Percentiles rank a stretch among this genome's conserved stretches.
Conservation (phyloP, 805 yeast genomes). For the Wickerhamomyces tratensis region DNA sequence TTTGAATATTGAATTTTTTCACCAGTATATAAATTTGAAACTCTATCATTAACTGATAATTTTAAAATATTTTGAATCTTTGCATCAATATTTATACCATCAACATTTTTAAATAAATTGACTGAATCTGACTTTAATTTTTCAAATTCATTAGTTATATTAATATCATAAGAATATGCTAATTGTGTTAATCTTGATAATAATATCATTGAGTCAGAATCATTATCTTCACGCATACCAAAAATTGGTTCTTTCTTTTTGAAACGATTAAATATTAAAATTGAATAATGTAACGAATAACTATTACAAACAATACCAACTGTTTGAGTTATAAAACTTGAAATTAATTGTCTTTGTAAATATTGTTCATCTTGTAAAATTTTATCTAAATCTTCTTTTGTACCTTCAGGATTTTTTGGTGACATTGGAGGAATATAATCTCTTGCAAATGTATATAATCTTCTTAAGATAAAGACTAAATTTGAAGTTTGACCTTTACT, state of each 20-base stretch:
- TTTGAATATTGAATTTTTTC: conserved; percentile 21
- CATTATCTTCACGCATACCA: conserved; percentile 8
- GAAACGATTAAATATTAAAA: background rate
- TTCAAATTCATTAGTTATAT: conserved; percentile 32
- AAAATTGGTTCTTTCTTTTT: conserved; percentile 1
- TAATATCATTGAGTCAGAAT: conserved; percentile 23
- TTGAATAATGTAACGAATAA: conserved; percentile 17
- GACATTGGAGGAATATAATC: conserved; percentile 41
- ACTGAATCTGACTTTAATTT: conserved; percentile 25
- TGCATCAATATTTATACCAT: conserved; percentile 20
- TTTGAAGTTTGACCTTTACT: conserved; percentile 18
- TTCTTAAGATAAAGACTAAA: conserved; percentile 38
- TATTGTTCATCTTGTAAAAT: conserved; percentile 44
- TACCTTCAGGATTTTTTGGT: conserved; percentile 22
- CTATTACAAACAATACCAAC: conserved; percentile 29
- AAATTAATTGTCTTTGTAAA: conserved; percentile 56
- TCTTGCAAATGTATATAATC: conserved; percentile 55
- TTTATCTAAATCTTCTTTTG: conserved; percentile 29
- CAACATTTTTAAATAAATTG: conserved; percentile 30
- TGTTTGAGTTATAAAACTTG: conserved; percentile 48
- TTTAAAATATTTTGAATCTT: conserved; percentile 27
- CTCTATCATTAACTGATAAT: conserved; percentile 24
- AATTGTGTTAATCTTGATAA: conserved; percentile 36
- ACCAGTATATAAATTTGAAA: conserved; percentile 19
- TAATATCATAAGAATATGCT: conserved; percentile 58